phyloP scores from a whole-genome alignment of 2,329 filamentous ascomycete species.

The Davidsoniella eucalypti region DNA sequence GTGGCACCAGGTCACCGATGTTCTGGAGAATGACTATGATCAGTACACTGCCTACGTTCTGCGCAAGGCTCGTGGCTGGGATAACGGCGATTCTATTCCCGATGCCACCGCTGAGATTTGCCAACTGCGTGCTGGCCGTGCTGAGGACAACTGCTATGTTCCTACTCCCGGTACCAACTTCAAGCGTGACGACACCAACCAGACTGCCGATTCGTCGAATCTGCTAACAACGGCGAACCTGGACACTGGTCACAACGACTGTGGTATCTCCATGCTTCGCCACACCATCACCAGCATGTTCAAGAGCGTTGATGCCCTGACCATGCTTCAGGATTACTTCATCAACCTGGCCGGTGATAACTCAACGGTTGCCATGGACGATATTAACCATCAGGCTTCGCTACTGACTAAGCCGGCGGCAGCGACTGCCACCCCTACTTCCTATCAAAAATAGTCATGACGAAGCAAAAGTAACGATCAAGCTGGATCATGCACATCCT shows the following conservation, averaged over 20 bases:
- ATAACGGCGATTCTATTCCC: constrained; percentile 22
- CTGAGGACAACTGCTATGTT: constrained; percentile 34
- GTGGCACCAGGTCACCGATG: constrained; percentile 39
- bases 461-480: no score
- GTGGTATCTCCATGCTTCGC: constrained; percentile 15
- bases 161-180: constrained; percentile 22
- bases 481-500: no score
- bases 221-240: neutral
- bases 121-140: constrained; percentile 32
- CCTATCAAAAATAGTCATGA: neutral
- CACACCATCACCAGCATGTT: constrained; percentile 15
- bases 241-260: constrained; percentile 15
- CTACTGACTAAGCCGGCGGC: neutral
- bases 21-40: constrained; percentile 26
- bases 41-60: constrained; percentile 31
- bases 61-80: constrained; percentile 31
- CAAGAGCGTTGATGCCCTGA: constrained; percentile 3
- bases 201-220: constrained; percentile 3
- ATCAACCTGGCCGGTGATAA: constrained; percentile 2
- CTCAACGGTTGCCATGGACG: neutral
- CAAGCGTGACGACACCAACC: constrained; percentile 17
- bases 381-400: neutral
- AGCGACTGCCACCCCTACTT: neutral
- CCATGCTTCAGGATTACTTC: constrained; percentile 7
- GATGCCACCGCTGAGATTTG: constrained; percentile 30